Base-by-base conservation (phyloP, 495 filamentous ascomycete species). In the Penicillium turbatum region DNA sequence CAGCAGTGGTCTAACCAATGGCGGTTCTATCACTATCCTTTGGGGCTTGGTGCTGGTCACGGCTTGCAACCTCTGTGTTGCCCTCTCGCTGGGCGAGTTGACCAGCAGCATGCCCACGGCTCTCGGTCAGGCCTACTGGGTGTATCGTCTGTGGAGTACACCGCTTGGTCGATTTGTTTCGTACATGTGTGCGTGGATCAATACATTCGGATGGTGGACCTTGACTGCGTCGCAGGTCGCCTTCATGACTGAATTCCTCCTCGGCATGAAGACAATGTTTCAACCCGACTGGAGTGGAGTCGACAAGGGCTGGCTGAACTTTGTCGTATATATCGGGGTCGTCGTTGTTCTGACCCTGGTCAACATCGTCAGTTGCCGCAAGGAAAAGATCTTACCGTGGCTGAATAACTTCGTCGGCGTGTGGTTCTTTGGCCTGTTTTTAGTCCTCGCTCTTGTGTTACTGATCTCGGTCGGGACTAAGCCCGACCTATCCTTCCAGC, bases 151-250 rank as follows among this genome's bases (percentile, higher is more conserved):
- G 10, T 73, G 70, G 69, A 57, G 58, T 19, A 69, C 65, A 12
- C 68, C 66, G 0, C 37, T 56, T 1, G 75, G 72, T 6, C 70
- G 75, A 7, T 78, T 74, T 30, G 57, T 62, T 13, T 75, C 72
- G 3, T 78, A 78, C 57, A 75, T 77, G 72, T 76, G 72, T 55
- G 75, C 75, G 0, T 77, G 75, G 75, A 75, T 78, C 60, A 77
- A 78, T 52, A 76, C 69, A 6, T 78, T 77, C 47, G 73, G 75
- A 26, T 78, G 75, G 75, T 78, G 75, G 75, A 76, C 73, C 3
- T 57, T 78, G 51, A 72, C 71, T 6, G 73, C 75, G 13, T 76
- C 72, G 5, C 73, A 77, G 48, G 64, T 75, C 34, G 73, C 73
- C 7, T 78, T 78, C 59, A 78, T 78, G 73, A 72, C 75, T 6